A percentile compares a stretch with the other conserved stretches of the same genome.
phyloP scores from a whole-genome alignment of 1,284 basidiomycete species.

The Microbotryum silenes-acaulis region DNA sequence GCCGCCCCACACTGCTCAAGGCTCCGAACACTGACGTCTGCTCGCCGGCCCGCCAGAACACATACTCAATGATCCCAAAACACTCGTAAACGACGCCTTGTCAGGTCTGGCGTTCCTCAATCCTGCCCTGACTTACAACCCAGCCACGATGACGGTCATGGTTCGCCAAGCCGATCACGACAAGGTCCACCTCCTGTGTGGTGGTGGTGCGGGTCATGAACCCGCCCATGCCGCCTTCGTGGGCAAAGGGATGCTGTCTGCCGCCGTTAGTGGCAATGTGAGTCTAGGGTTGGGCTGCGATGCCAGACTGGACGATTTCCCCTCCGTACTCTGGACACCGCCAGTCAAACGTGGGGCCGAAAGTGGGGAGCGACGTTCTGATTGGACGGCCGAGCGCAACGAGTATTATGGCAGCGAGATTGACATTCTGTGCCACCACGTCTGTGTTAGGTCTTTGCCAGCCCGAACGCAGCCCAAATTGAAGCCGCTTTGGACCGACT shows the following conservation, averaged over 20 bases:
- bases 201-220: constrained; percentile 86
- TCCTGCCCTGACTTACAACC: constrained; percentile 60
- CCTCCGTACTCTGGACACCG: too few relatives aligned
- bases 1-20: too few relatives aligned
- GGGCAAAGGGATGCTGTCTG: constrained; percentile 72
- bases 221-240: constrained; percentile 51
- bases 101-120: constrained; percentile 64
- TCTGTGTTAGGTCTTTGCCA: constrained; percentile 43
- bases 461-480: constrained; percentile 47
- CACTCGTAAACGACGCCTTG: constrained; percentile 68
- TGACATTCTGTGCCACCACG: too few relatives aligned
- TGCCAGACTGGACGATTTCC: too few relatives aligned
- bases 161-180: constrained; percentile 51
- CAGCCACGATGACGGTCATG: constrained; percentile 46
- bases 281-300: constrained; percentile 47
- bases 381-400: not conserved
- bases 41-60: constrained; percentile 49
- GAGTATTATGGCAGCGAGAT: too few relatives aligned
- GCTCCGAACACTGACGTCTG: too few relatives aligned
- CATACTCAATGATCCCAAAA: constrained; percentile 59
- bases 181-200: constrained; percentile 74
- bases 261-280: constrained; percentile 75
- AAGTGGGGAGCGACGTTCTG: not conserved
- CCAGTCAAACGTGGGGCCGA: too few relatives aligned
- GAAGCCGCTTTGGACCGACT: constrained; percentile 20